These are phyloP conservation scores for Rhizoclosmatium globosum DNA, from an alignment of 192 early-diverging fungal genomes.

Conservation along the genomic window DNA sequence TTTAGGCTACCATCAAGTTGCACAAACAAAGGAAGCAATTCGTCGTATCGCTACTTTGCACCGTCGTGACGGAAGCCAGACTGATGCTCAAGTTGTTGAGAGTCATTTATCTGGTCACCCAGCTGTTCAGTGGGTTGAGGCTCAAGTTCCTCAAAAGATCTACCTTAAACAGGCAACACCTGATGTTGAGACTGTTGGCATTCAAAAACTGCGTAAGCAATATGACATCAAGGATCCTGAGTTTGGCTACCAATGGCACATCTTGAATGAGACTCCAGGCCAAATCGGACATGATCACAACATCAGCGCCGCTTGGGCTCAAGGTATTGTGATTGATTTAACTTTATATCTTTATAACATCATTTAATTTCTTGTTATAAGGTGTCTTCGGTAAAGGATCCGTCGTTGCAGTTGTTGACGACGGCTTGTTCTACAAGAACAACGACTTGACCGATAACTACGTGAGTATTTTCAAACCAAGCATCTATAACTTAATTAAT, in stretches of 20 bases:
- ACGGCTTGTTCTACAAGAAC: conserved; percentile 86
- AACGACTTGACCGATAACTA: conserved; percentile 74
- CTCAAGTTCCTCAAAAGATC: conserved; percentile 44
- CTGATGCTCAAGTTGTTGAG: background rate
- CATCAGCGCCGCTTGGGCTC: conserved; percentile 90
- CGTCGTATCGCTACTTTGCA: too few species aligned
- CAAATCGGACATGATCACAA: conserved; percentile 86
- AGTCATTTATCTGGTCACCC: background rate
- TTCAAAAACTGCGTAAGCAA: conserved; percentile 9
- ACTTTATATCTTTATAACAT: background rate
- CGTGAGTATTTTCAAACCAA: background rate
- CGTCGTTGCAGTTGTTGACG: conserved; percentile 89
- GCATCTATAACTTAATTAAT: background rate
- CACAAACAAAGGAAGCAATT: conserved; percentile 47
- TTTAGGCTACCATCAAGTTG: conserved; percentile 67
- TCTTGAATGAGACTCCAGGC: conserved; percentile 57
- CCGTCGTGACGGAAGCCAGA: background rate
- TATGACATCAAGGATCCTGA: conserved; percentile 76
- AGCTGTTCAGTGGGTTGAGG: conserved; percentile 47
- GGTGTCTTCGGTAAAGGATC: conserved; percentile 85
- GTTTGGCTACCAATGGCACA: conserved; percentile 82
- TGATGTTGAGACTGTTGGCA: background rate
- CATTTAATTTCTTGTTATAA: conserved; percentile 42
- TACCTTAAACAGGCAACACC: conserved; percentile 41
- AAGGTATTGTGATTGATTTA: conserved; percentile 58